These are phyloP conservation scores for Nitzschia inconspicua DNA, from an alignment of 108 stramenopile genomes.

Conservation along the genomic window DNA sequence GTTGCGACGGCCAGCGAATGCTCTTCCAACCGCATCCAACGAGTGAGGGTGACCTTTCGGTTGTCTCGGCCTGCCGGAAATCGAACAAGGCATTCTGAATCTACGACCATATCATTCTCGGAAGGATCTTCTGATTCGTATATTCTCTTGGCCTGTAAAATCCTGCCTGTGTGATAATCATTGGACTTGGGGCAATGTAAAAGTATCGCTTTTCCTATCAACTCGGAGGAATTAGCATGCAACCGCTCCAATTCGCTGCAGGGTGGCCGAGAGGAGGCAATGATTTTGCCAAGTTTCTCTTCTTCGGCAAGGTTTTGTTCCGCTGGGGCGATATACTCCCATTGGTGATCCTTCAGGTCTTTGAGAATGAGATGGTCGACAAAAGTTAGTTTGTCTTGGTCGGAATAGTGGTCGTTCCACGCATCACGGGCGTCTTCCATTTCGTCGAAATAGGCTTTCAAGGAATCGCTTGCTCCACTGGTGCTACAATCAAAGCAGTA, in stretches of 20 bases:
- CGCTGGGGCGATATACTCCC: not conserved
- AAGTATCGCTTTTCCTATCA: constrained; percentile 62
- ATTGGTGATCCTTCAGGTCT: constrained; percentile 7
- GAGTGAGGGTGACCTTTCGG: constrained; percentile 51
- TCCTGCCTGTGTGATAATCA: constrained; percentile 69
- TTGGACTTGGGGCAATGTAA: constrained; percentile 66
- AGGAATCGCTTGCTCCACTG: constrained; percentile 35
- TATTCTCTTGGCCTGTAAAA: constrained; percentile 45
- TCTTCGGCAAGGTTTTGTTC: no score
- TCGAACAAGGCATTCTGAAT: constrained; percentile 67
- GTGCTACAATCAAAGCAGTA: constrained; percentile 52
- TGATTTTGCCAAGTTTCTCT: no score
- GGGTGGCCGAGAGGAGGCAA: constrained; percentile 16
- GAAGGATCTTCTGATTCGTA: not conserved
- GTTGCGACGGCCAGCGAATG: constrained; percentile 63
- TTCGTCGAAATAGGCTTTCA: constrained; percentile 53
- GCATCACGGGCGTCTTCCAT: not conserved
- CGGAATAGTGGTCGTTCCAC: not conserved
- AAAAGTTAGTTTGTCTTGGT: not conserved
- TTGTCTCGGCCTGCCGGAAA: constrained; percentile 57
- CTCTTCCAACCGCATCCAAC: constrained; percentile 78
- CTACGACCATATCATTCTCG: constrained; percentile 13
- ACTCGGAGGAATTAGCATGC: constrained; percentile 4
- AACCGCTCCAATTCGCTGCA: constrained; percentile 18
- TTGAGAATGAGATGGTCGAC: constrained; percentile 1